Conservation (phyloP, 2,329 filamentous ascomycete genomes). For the Colletotrichum eleusines region DNA sequence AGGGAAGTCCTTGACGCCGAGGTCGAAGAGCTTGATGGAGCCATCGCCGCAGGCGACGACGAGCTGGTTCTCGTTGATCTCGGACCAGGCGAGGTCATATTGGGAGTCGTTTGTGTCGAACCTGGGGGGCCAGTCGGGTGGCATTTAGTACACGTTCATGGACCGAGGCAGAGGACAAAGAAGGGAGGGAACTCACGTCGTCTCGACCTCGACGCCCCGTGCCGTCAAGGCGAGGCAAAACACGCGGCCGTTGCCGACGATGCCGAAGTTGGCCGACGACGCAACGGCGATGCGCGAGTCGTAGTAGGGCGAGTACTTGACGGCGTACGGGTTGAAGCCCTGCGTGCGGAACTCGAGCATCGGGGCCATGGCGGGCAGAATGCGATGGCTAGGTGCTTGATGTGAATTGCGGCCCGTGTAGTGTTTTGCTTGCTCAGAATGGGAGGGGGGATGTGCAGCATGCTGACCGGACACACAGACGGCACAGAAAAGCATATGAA, state of each 20-base stretch:
- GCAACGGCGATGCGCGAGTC: conserved; percentile 94
- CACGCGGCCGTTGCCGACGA: conserved; percentile 93
- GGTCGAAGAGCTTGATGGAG: conserved; percentile 93
- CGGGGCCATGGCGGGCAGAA: conserved; percentile 52
- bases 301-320: conserved; percentile 99
- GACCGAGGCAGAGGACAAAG: neutral
- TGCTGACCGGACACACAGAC: conserved; percentile 3
- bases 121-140: conserved; percentile 55
- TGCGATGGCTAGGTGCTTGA: neutral
- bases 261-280: conserved; percentile 92
- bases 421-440: neutral
- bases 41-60: conserved; percentile 92
- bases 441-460: neutral
- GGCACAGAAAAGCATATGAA: conserved; percentile 28
- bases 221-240: conserved; percentile 87
- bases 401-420: conserved; percentile 17
- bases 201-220: conserved; percentile 85
- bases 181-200: conserved; percentile 69
- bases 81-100: conserved; percentile 95
- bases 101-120: conserved; percentile 98
- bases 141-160: neutral
- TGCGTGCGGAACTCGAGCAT: conserved; percentile 97
- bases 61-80: conserved; percentile 95
- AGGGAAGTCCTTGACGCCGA: conserved; percentile 83
- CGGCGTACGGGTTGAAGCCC: conserved; percentile 95